Base-by-base conservation (phyloP, 352 stramenopile species). In the Pythium sp. region DNA sequence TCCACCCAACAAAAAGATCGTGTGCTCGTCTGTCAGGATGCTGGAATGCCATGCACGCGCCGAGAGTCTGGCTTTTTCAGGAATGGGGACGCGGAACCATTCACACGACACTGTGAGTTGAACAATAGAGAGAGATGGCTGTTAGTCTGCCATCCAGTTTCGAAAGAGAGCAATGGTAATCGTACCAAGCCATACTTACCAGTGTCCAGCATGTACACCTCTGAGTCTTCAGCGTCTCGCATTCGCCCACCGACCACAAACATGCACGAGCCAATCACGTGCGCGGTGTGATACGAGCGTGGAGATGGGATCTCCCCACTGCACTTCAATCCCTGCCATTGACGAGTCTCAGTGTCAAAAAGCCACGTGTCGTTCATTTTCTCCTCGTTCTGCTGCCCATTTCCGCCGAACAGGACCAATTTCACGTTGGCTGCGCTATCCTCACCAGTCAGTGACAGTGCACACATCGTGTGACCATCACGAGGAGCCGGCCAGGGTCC, bases 341-440 rank as follows among this genome's bases (percentile, higher is more conserved):
- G 26, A 22, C 61, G 38, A 9, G 68, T 72, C 5, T 58, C 32
- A 1, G 80, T n/a, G 58, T 91, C 69, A 46, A 88, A 89, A 7
- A 82, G 38, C 86, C 86, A 94, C 20, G 84, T 69, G 56, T 94
- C 86, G 67, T 90, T 86, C 72, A 87, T 80, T 46, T 81, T 90
- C 15, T 90, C 77, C 4, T 90, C 72, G 20, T 77, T 89, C n/a
- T 77, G 68, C 69, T 92, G 82, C 9, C 81, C 82, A 70, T 92
- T 92, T 20, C 84, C 86, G 63, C 86, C 86, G 55, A 92, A 91
- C 5, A 91, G 46, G 28, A 94, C 65, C n/a, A 49, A 46, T 2
- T 43, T 62, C 28, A 15, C 9, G 49, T 6, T 46, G 30, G 22
- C 18, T 54, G 60, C 11, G 5, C 3, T 12, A 0, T 26, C 18